These are phyloP conservation scores for Yamadazyma diddensiae DNA, from an alignment of 1,139 yeast species.

Conservation along the genomic window DNA sequence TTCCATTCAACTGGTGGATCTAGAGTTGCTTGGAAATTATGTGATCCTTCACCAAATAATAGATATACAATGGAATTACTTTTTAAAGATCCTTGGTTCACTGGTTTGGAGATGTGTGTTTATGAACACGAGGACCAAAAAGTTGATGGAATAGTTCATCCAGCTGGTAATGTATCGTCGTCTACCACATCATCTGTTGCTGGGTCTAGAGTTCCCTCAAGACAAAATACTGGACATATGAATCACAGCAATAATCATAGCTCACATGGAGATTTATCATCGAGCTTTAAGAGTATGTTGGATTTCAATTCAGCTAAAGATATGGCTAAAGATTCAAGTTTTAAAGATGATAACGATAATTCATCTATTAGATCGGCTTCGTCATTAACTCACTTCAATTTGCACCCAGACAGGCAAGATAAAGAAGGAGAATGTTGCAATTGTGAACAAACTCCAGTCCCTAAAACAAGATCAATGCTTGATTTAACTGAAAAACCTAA, in stretches of 20 bases:
- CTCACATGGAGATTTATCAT: constrained; percentile 16
- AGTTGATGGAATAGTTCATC: constrained; percentile 37
- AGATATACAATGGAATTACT: constrained; percentile 56
- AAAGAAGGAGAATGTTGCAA: constrained; percentile 4
- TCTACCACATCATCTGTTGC: constrained; percentile 19
- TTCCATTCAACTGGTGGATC: constrained; percentile 60
- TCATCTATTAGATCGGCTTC: constrained; percentile 26
- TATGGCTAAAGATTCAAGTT: constrained; percentile 8
- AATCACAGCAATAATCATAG: constrained; percentile 10
- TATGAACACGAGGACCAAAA: constrained; percentile 52
- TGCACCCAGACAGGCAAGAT: constrained; percentile 8
- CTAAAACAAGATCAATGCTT: constrained; percentile 10
- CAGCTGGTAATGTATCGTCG: constrained; percentile 13
- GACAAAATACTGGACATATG: constrained; percentile 28
- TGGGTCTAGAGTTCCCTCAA: constrained; percentile 33
- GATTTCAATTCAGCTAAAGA: constrained; percentile 22
- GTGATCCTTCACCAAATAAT: constrained; percentile 56
- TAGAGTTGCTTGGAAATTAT: constrained; percentile 71
- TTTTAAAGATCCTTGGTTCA: constrained; percentile 66
- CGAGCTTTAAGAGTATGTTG: constrained; percentile 41
- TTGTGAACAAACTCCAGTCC: constrained; percentile 9
- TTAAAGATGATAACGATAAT: constrained; percentile 14
- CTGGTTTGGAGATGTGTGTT: constrained; percentile 56
- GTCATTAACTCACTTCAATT: constrained; percentile 20
- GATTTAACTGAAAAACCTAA: constrained; percentile 13